These are phyloP conservation scores for Tagetes erecta DNA, from an alignment of 129 eudicot genomes.

Conservation along the genomic window DNA sequence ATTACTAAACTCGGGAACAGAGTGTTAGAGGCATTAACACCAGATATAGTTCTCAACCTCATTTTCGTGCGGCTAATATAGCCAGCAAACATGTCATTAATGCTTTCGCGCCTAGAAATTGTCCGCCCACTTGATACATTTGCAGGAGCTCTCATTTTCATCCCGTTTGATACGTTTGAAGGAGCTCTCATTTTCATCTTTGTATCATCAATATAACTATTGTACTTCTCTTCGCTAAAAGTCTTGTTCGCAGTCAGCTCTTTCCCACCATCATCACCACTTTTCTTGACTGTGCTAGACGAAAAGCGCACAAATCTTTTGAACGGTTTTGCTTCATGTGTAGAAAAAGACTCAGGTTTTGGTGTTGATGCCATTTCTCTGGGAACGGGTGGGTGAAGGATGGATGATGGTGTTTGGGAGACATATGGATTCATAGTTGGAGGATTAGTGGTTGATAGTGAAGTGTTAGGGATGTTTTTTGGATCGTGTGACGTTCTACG, in stretches of 20 bases:
- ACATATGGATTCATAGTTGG: slow-evolving; percentile 17
- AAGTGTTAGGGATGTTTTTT: slow-evolving; percentile 25
- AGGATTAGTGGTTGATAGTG: slow-evolving; percentile 19
- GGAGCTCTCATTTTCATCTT: slow-evolving; percentile 52
- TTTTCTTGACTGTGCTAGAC: slow-evolving; percentile 23
- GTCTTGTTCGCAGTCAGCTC: slow-evolving; percentile 26
- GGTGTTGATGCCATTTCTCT: neutral
- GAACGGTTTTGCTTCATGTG: slow-evolving; percentile 23
- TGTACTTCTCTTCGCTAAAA: slow-evolving; percentile 38
- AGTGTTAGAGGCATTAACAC: slow-evolving; percentile 19
- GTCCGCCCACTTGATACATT: slow-evolving; percentile 28
- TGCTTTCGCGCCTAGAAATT: slow-evolving; percentile 54
- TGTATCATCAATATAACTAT: slow-evolving; percentile 42
- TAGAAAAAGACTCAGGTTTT: slow-evolving; percentile 25
- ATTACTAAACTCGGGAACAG: too few relatives aligned
- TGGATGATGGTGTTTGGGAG: slow-evolving; percentile 9
- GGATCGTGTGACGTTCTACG: slow-evolving; percentile 23
- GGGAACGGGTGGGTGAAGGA: slow-evolving; percentile 12
- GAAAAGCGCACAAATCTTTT: slow-evolving; percentile 35
- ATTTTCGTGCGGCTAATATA: slow-evolving; percentile 55
- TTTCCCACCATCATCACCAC: slow-evolving; percentile 14
- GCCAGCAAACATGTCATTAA: slow-evolving; percentile 59
- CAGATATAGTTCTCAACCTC: slow-evolving; percentile 46
- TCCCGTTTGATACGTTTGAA: slow-evolving; percentile 33
- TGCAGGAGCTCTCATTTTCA: slow-evolving; percentile 22